Conservation (phyloP, 2,329 filamentous ascomycete genomes). For the Ceratocystiopsis minuta region DNA sequence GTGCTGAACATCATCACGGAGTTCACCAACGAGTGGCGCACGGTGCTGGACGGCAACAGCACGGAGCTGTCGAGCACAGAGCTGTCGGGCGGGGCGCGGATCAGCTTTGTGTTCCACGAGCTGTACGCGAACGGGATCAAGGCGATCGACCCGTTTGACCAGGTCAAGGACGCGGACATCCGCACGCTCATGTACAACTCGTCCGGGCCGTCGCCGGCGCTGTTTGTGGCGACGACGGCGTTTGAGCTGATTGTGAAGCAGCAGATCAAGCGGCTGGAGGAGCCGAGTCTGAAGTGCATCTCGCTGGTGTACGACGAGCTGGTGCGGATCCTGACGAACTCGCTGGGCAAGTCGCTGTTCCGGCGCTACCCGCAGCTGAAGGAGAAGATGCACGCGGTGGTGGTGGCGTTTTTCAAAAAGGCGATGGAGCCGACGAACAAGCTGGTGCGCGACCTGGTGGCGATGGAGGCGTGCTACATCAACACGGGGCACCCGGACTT, state of each 20-base stretch:
- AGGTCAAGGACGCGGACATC: conserved; percentile 95
- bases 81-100: conserved; percentile 89
- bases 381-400: conserved; percentile 88
- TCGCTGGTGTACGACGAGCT: conserved; percentile 94
- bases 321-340: conserved; percentile 81
- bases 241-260: conserved; percentile 98
- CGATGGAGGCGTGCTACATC: conserved; percentile 94
- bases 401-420: conserved; percentile 94
- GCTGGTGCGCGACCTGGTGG: conserved; percentile 77
- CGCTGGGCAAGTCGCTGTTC: conserved; percentile 78
- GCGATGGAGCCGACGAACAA: conserved; percentile 97
- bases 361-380: conserved; percentile 84
- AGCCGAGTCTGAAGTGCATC: conserved; percentile 93
- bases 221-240: conserved; percentile 95
- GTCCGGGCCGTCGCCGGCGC: conserved; percentile 87
- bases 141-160: conserved; percentile 91
- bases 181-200: conserved; percentile 97
- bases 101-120: conserved; percentile 98
- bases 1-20: conserved; percentile 98
- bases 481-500: conserved; percentile 98
- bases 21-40: conserved; percentile 94
- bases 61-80: conserved; percentile 88
- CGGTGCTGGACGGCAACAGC: conserved; percentile 90
- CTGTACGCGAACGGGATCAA: conserved; percentile 95
- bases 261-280: conserved; percentile 90